phyloP scores from a whole-genome alignment of 1,284 basidiomycete species.

The Ustilago sp. region DNA sequence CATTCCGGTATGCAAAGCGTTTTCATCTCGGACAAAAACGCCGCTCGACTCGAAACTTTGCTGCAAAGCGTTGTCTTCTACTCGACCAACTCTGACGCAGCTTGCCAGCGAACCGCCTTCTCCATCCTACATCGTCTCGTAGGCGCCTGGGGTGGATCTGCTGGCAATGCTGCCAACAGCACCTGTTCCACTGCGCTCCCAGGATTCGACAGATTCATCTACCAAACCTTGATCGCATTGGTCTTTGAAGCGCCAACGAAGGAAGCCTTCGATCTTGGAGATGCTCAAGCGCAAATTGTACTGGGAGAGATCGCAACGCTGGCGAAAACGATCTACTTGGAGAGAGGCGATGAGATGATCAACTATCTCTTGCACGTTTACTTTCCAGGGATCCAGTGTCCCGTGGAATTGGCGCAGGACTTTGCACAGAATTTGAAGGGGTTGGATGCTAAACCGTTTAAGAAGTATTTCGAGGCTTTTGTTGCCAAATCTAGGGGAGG shows the following conservation, averaged over 20 bases:
- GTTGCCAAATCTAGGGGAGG: conserved; percentile 52
- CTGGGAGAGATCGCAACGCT: conserved; percentile 67
- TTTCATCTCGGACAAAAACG: conserved; percentile 88
- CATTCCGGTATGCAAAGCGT: conserved; percentile 80
- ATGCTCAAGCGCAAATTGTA: conserved; percentile 75
- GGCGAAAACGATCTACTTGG: conserved; percentile 83
- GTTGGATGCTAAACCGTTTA: conserved; percentile 81
- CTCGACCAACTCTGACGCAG: conserved; percentile 56
- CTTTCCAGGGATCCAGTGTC: conserved; percentile 89
- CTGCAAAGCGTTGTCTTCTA: conserved; percentile 76
- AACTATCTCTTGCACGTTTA: conserved; percentile 84
- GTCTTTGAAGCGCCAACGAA: conserved; percentile 85
- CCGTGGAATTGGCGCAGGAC: conserved; percentile 80
- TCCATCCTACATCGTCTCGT: conserved; percentile 80
- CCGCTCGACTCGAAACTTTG: conserved; percentile 81
- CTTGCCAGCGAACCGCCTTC: conserved; percentile 83
- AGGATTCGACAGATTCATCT: conserved; percentile 93
- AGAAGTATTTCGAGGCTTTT: conserved; percentile 58
- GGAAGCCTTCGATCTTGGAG: conserved; percentile 85
- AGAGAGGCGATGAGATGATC: conserved; percentile 84
- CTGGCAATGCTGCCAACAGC: conserved; percentile 50
- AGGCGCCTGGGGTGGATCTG: conserved; percentile 78
- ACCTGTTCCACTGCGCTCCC: conserved; percentile 73
- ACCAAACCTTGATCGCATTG: conserved; percentile 84
- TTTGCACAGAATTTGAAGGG: conserved; percentile 72